Percentiles rank a stretch among this genome's conserved stretches.
Conservation (phyloP, 257 asterid species). For the Solanum etuberosum region DNA sequence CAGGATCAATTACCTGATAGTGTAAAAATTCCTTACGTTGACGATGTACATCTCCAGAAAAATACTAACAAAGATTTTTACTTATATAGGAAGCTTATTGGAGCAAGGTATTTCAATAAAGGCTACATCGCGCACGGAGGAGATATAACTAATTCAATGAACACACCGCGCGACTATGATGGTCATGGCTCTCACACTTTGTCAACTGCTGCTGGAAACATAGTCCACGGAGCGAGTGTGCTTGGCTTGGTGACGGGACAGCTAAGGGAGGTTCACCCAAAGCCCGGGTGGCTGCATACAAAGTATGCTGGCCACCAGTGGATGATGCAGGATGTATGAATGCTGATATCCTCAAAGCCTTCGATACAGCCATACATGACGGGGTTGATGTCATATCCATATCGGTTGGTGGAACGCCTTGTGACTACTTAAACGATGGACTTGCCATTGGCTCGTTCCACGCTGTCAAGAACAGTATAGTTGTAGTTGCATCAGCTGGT, state of each 20-base stretch:
- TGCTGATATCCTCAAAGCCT: slow-evolving; percentile 43
- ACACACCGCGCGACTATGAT: slow-evolving; percentile 20
- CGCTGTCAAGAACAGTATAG: slow-evolving; percentile 40
- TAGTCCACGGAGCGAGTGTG: slow-evolving; percentile 46
- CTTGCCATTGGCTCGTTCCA: slow-evolving; percentile 50
- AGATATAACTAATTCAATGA: not conserved
- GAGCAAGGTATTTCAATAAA: slow-evolving; percentile 56
- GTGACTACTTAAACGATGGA: slow-evolving; percentile 12
- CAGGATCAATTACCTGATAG: not conserved
- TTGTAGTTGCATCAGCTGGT: slow-evolving; percentile 53
- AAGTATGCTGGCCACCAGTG: slow-evolving; percentile 36
- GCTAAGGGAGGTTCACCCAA: slow-evolving; percentile 74
- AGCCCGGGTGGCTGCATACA: slow-evolving; percentile 66
- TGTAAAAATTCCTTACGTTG: not conserved
- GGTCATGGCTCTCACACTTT: slow-evolving; percentile 86
- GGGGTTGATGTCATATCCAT: slow-evolving; percentile 66
- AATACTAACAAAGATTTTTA: not conserved
- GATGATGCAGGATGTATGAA: slow-evolving; percentile 24
- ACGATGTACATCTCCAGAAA: not conserved
- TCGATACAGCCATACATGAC: slow-evolving; percentile 54
- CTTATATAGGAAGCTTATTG: slow-evolving; percentile 58
- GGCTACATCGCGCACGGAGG: slow-evolving; percentile 22
- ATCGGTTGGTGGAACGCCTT: slow-evolving; percentile 35
- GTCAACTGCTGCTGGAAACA: slow-evolving; percentile 76
- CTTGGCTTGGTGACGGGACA: slow-evolving; percentile 47